These are phyloP conservation scores for Tagetes patula DNA, from an alignment of 129 eudicot genomes.

Conservation along the genomic window DNA sequence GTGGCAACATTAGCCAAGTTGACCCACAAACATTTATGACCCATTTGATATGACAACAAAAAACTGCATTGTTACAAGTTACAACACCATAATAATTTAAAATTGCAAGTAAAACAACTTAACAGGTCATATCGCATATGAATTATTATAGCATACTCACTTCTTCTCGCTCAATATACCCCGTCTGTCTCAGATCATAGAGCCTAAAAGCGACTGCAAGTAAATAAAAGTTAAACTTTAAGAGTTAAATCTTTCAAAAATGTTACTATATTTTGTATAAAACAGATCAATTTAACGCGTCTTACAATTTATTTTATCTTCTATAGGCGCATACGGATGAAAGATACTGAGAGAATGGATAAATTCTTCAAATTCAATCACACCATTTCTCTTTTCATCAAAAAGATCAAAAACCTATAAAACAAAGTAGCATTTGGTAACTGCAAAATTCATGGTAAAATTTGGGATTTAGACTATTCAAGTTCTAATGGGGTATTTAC, in stretches of 20 bases:
- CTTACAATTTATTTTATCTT: constrained; percentile 88
- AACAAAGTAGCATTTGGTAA: constrained; percentile 15
- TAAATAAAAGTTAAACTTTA: neutral
- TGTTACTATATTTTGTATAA: constrained; percentile 3
- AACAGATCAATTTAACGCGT: neutral
- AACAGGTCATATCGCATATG: neutral
- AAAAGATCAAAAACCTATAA: constrained; percentile 84
- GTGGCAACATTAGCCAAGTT: neutral
- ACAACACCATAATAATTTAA: neutral
- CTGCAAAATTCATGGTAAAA: neutral
- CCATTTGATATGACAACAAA: neutral
- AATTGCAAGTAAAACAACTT: neutral
- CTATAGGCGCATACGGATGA: constrained; percentile 80
- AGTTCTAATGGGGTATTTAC: constrained; percentile 46
- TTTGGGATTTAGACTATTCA: neutral
- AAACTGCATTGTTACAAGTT: neutral
- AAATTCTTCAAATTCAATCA: constrained; percentile 94
- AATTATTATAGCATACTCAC: constrained; percentile 49
- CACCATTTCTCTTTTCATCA: constrained; percentile 85
- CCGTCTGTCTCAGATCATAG: constrained; percentile 84
- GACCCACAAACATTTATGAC: neutral
- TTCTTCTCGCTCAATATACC: constrained; percentile 93
- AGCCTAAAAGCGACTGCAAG: constrained; percentile 89
- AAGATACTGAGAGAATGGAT: constrained; percentile 79
- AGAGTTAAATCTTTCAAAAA: neutral